phyloP scores from a whole-genome alignment of 495 filamentous ascomycete genomes.

The Lichina pygmaea region DNA sequence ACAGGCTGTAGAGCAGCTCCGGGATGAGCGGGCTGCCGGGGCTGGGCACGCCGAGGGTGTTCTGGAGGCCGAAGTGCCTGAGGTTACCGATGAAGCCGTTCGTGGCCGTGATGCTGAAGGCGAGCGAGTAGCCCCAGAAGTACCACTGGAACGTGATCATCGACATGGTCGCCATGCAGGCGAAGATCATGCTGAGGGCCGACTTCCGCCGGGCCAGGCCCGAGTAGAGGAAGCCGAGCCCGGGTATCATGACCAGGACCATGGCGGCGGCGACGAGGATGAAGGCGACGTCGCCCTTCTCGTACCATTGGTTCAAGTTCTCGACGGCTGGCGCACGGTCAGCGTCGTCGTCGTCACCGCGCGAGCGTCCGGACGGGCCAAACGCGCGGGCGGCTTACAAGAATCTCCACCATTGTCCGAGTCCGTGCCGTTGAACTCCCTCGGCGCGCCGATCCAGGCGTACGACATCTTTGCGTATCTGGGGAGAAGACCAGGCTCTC shows the following conservation, averaged over 20 bases:
- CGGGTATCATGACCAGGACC: constrained; percentile 77
- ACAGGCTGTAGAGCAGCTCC: constrained; percentile 35
- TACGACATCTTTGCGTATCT: too few species aligned
- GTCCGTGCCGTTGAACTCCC: too few species aligned
- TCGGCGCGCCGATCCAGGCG: too few species aligned
- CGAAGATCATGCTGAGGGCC: constrained; percentile 43
- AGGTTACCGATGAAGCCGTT: constrained; percentile 43
- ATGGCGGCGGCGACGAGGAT: constrained; percentile 81
- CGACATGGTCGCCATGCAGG: constrained; percentile 35
- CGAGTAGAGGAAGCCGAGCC: constrained; percentile 43
- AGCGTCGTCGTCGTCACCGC: too few species aligned
- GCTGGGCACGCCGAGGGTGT: constrained; percentile 31
- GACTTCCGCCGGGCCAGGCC: constrained; percentile 38
- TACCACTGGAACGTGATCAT: constrained; percentile 52
- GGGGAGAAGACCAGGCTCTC: too few species aligned
- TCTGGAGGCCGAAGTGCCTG: constrained; percentile 36
- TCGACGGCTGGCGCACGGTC: constrained; percentile 22
- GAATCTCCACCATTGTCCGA: neutral
- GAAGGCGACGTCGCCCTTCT: constrained; percentile 53
- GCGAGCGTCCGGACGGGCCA: neutral
- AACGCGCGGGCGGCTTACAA: neutral
- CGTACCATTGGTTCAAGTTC: constrained; percentile 74
- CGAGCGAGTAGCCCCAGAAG: constrained; percentile 50
- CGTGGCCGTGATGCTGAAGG: constrained; percentile 32
- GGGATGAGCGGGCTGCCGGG: constrained; percentile 36